Conservation (phyloP, 2,329 filamentous ascomycete species). For the Fusarium udum region DNA sequence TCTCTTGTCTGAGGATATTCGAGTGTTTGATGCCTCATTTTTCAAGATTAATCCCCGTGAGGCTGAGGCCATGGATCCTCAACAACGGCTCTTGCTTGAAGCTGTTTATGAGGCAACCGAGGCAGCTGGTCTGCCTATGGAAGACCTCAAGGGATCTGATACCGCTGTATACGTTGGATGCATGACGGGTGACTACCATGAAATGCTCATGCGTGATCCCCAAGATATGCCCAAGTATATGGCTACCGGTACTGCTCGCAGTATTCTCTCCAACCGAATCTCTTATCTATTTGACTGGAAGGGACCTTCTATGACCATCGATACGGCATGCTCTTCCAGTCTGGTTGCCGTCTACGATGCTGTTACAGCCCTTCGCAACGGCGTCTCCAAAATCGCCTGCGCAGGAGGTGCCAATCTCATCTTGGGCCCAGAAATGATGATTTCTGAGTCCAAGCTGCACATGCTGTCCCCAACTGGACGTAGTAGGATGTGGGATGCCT, state of each 20-base stretch:
- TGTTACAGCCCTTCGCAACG: not conserved
- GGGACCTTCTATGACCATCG: not conserved
- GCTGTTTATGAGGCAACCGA: not conserved
- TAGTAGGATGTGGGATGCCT: not conserved
- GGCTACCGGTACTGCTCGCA: not conserved
- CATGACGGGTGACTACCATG: not conserved
- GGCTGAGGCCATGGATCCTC: conserved; percentile 6
- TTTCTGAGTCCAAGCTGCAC: not conserved
- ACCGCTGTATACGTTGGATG: conserved; percentile 1
- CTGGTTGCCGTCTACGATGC: not conserved
- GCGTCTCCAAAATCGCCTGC: not conserved
- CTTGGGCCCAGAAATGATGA: not conserved
- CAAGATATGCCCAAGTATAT: conserved; percentile 10
- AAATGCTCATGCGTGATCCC: conserved; percentile 9
- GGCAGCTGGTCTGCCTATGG: not conserved
- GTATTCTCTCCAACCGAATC: not conserved
- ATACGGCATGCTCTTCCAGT: not conserved
- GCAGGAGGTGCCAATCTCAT: not conserved
- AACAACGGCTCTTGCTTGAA: conserved; percentile 2
- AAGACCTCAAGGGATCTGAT: conserved; percentile 1
- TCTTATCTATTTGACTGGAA: not conserved
- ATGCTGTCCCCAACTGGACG: not conserved
- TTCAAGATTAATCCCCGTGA: conserved; percentile 5
- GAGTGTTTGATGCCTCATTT: conserved; percentile 41
- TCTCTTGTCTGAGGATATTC: not conserved